These are phyloP conservation scores for Suhomyces wounanorum DNA, from an alignment of 1,139 yeast species.

Conservation along the genomic window DNA sequence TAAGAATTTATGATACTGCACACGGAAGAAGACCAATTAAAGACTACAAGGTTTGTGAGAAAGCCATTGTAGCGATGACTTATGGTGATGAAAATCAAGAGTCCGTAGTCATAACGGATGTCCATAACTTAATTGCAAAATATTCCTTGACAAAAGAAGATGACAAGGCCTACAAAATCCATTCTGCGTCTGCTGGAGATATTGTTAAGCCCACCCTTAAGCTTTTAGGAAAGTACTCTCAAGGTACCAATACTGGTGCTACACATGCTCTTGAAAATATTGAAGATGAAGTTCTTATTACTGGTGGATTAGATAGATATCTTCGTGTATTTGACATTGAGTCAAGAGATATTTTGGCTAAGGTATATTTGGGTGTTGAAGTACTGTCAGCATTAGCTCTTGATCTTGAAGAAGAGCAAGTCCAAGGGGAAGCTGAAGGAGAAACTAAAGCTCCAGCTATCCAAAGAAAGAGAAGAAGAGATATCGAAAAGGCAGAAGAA, in stretches of 20 bases:
- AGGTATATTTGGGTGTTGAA: constrained; percentile 76
- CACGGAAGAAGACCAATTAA: constrained; percentile 61
- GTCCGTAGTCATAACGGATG: constrained; percentile 57
- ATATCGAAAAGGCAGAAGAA: constrained; percentile 30
- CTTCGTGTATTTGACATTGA: constrained; percentile 69
- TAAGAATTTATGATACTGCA: constrained; percentile 60
- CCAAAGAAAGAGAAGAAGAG: constrained; percentile 21
- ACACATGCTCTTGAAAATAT: constrained; percentile 31
- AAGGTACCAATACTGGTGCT: constrained; percentile 52
- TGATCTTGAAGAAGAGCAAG: constrained; percentile 40
- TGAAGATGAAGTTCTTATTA: constrained; percentile 36
- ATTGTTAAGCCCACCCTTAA: constrained; percentile 41
- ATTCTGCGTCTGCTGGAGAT: constrained; percentile 49
- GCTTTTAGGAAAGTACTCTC: constrained; percentile 43
- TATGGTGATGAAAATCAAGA: constrained; percentile 33
- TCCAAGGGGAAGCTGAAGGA: constrained; percentile 16
- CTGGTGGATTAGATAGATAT: constrained; percentile 89
- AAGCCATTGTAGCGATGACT: constrained; percentile 45
- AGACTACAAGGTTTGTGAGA: constrained; percentile 50
- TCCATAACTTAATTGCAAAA: constrained; percentile 55
- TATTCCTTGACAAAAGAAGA: constrained; percentile 46
- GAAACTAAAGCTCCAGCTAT: constrained; percentile 13
- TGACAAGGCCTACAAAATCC: constrained; percentile 37
- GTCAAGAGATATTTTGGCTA: constrained; percentile 61
- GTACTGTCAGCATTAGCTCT: constrained; percentile 59